Evolutionary conservation across 495 filamentous ascomycete genomes (phyloP).

Genomic region (Penicillium crystallinum): DNA sequence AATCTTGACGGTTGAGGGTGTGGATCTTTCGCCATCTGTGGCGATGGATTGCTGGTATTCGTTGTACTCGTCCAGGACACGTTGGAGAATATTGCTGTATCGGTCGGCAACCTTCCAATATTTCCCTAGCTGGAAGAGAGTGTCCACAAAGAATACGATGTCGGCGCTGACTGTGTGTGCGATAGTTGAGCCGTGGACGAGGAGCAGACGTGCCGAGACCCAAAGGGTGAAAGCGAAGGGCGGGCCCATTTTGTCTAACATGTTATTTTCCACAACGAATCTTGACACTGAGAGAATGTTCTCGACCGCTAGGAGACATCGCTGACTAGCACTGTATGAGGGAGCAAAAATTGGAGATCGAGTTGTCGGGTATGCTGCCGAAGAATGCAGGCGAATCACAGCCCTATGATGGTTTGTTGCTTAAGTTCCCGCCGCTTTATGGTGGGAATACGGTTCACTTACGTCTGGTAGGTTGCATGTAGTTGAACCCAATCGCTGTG

Average conservation of each 20-base stretch:
- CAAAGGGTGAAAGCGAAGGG: conserved; percentile 87
- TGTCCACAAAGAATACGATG: conserved; percentile 74
- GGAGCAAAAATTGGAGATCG: conserved; percentile 81
- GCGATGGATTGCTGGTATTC: conserved; percentile 62
- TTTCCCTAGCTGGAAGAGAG: conserved; percentile 69
- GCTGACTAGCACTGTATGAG: conserved; percentile 74
- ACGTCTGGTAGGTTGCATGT: conserved; percentile 73
- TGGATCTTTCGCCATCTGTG: conserved; percentile 59
- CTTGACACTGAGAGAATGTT: conserved; percentile 72
- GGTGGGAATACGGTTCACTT: conserved; percentile 23
- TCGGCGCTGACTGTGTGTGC: conserved; percentile 73
- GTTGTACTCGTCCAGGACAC: conserved; percentile 78
- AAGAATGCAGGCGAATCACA: conserved; percentile 86
- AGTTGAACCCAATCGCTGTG: conserved; percentile 86
- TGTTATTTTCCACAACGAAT: conserved; percentile 64
- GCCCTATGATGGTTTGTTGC: conserved; percentile 47
- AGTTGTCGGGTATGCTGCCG: conserved; percentile 83
- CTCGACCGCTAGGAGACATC: conserved; percentile 76
- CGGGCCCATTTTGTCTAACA: conserved; percentile 75
- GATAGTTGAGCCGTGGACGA: conserved; percentile 84
- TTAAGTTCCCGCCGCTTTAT: conserved; percentile 7
- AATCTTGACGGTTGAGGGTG: conserved; percentile 77
- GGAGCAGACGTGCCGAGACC: conserved; percentile 80
- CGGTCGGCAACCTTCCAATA: conserved; percentile 81
- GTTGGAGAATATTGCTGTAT: conserved; percentile 72